These are phyloP conservation scores for Mollisiaceae sp. DNA, from an alignment of 2,329 filamentous ascomycete species.

Conservation along the genomic window DNA sequence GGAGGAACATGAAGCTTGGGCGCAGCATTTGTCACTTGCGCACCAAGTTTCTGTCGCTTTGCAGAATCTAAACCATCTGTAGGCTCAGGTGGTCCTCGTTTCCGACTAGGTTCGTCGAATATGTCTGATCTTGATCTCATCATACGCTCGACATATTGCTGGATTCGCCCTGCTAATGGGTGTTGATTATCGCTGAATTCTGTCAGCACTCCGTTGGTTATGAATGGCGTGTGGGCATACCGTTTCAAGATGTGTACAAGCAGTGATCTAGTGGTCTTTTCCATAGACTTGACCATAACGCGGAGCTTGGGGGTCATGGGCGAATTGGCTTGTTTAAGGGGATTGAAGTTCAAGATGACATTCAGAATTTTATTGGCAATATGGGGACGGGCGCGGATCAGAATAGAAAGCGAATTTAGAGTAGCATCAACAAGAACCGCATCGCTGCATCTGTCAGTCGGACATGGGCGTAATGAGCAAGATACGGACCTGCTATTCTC, in stretches of 20 bases:
- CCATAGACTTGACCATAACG: constrained; percentile 90
- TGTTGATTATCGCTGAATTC: constrained; percentile 76
- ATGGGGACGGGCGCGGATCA: constrained; percentile 81
- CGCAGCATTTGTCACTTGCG: constrained; percentile 46
- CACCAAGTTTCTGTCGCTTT: constrained; percentile 79
- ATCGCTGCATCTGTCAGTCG: constrained; percentile 66
- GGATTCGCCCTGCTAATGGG: constrained; percentile 76
- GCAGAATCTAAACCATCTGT: constrained; percentile 73
- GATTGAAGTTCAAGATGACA: constrained; percentile 89
- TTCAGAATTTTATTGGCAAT: constrained; percentile 86
- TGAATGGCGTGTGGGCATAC: constrained; percentile 49
- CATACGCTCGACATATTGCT: constrained; percentile 84
- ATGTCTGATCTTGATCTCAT: constrained; percentile 78
- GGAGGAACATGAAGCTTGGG: constrained; percentile 58
- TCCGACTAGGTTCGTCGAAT: constrained; percentile 78
- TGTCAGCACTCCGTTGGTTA: constrained; percentile 35
- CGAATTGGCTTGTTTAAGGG: constrained; percentile 77
- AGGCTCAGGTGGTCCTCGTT: constrained; percentile 75
- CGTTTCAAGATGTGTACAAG: constrained; percentile 82
- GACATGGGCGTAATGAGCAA: constrained; percentile 18
- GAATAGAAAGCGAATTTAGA: constrained; percentile 81
- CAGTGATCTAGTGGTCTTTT: constrained; percentile 86
- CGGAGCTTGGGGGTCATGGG: constrained; percentile 79
- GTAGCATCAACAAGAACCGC: constrained; percentile 89
- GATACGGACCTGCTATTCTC: constrained; percentile 77